Conservation (phyloP, 192 early-diverging fungal genomes). For the Coemansia sp. region DNA sequence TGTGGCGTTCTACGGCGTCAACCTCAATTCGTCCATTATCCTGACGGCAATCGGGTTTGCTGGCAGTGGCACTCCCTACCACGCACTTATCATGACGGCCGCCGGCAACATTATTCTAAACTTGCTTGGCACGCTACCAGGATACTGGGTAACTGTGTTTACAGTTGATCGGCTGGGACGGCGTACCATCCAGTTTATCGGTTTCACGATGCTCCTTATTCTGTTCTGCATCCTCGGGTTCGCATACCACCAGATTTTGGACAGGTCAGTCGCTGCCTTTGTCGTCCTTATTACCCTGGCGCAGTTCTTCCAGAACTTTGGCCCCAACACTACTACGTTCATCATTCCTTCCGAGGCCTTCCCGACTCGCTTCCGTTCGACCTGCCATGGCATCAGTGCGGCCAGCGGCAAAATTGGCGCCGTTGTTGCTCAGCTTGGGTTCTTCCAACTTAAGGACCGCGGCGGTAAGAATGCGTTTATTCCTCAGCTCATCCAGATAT, state of each 20-base stretch:
- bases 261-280: slow-evolving; percentile 57
- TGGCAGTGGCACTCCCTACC: slow-evolving; percentile 31
- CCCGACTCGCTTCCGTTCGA: slow-evolving; percentile 79
- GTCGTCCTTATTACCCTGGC: slow-evolving; percentile 62
- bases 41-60: slow-evolving; percentile 66
- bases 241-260: slow-evolving; percentile 63
- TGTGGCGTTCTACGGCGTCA: slow-evolving; percentile 77
- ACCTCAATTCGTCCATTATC: slow-evolving; percentile 76
- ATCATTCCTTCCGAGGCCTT: slow-evolving; percentile 78
- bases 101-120: slow-evolving; percentile 91
- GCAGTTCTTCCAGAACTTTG: slow-evolving; percentile 91
- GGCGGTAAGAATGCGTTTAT: slow-evolving; percentile 63
- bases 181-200: slow-evolving; percentile 86
- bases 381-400: slow-evolving; percentile 77
- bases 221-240: slow-evolving; percentile 76
- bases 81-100: slow-evolving; percentile 63
- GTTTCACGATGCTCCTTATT: slow-evolving; percentile 78
- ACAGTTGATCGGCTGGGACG: slow-evolving; percentile 84
- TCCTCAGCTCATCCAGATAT: slow-evolving; percentile 65
- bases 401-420: slow-evolving; percentile 76
- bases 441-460: slow-evolving; percentile 66
- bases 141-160: slow-evolving; percentile 94
- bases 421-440: slow-evolving; percentile 68
- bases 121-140: slow-evolving; percentile 79
- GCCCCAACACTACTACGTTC: slow-evolving; percentile 89